Evolutionary conservation across 257 asterid species (phyloP).

Genomic region (Parsonsia alboflavescens): DNA sequence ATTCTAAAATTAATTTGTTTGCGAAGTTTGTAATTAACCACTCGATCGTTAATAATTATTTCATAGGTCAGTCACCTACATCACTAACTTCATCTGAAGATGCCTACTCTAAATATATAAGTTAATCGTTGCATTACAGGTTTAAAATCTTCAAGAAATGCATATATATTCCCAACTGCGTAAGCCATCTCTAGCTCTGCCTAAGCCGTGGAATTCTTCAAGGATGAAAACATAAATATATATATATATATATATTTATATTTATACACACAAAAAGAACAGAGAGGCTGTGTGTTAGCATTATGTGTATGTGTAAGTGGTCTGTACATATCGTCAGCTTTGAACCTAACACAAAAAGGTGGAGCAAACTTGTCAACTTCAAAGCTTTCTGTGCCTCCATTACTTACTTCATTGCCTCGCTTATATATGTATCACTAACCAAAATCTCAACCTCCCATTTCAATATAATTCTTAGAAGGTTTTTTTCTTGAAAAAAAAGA

Average conservation of each 20-base stretch:
- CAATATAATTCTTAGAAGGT: too few species aligned
- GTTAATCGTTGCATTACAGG: conserved; percentile 1
- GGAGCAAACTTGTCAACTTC: conserved; percentile 49
- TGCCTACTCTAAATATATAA: not conserved
- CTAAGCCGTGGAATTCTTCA: not conserved
- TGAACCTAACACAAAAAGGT: conserved; percentile 43
- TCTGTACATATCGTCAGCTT: conserved; percentile 33
- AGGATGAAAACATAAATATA: not conserved
- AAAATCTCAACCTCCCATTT: not conserved
- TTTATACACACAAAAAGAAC: not conserved
- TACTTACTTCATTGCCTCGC: conserved; percentile 27
- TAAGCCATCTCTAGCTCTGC: not conserved
- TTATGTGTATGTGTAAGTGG: conserved; percentile 14
- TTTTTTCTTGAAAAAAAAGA: too few species aligned
- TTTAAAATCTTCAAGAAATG: conserved; percentile 7
- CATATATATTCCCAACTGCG: conserved; percentile 5
- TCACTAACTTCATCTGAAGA: not conserved
- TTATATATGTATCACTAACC: conserved; percentile 28
- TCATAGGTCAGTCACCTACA: conserved; percentile 10
- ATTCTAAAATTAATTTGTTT: too few species aligned
- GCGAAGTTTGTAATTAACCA: too few species aligned
- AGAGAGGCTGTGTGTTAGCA: conserved; percentile 25
- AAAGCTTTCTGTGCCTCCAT: conserved; percentile 34
- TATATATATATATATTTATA: not conserved
- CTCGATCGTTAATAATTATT: too few species aligned